Evolutionary conservation across 352 stramenopile genomes (phyloP).

Genomic region (Globisporangium middletonii): DNA sequence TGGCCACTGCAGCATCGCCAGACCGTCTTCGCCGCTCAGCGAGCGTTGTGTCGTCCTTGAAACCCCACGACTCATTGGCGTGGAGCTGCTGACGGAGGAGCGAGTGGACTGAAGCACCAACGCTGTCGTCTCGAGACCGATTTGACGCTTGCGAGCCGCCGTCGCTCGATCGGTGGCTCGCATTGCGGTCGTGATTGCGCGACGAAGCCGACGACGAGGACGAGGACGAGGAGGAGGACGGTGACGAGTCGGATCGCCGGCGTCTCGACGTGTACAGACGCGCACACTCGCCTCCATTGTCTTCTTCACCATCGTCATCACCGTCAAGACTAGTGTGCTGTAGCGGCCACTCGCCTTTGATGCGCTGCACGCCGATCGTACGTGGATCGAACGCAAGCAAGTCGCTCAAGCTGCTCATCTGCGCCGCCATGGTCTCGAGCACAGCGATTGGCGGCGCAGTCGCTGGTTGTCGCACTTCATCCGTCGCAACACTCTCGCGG

Average conservation of each 20-base stretch:
- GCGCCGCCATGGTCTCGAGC: neutral
- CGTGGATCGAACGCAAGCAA: slow-evolving; percentile 23
- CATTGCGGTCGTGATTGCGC: neutral
- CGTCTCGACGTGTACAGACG: neutral
- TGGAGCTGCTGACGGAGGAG: slow-evolving; percentile 4
- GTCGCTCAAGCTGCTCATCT: neutral
- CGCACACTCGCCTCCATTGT: neutral
- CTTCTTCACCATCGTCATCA: neutral
- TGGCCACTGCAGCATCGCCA: neutral
- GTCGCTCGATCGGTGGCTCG: neutral
- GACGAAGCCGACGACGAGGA: slow-evolving; percentile 4
- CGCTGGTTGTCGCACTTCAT: slow-evolving; percentile 2
- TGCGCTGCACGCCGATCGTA: slow-evolving; percentile 48
- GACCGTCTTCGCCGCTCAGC: too few relatives aligned
- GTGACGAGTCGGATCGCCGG: neutral
- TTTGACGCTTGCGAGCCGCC: neutral
- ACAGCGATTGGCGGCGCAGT: neutral
- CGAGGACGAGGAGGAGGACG: slow-evolving; percentile 1
- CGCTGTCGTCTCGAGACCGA: neutral
- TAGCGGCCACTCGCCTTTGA: slow-evolving; percentile 34
- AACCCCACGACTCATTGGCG: neutral
- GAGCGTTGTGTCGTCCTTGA: neutral
- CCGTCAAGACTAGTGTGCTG: neutral
- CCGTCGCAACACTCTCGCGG: neutral
- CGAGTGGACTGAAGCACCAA: slow-evolving; percentile 5